Conservation (phyloP, 2,329 filamentous ascomycete genomes). For the Trichoderma citrinoviride region DNA sequence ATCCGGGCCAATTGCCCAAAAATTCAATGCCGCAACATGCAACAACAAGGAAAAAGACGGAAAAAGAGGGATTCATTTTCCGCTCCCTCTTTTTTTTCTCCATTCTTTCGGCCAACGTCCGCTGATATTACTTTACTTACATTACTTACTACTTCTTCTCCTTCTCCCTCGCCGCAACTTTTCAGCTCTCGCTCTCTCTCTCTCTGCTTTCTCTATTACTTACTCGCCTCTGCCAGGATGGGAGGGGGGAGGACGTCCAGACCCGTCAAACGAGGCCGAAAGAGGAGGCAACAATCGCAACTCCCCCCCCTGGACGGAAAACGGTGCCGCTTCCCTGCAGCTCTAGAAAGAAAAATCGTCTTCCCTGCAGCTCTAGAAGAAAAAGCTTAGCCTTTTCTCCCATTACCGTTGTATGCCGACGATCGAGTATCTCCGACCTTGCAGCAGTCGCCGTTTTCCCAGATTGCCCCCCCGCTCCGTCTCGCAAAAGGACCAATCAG, state of each 20-base stretch:
- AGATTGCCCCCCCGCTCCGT: background rate
- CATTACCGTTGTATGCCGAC: background rate
- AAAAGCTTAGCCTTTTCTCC: background rate
- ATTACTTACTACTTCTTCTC: background rate
- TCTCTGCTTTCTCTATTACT: no score
- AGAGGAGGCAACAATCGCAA: background rate
- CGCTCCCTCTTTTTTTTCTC: no score
- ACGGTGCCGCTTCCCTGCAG: background rate
- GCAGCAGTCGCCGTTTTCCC: no score
- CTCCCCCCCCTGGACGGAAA: background rate
- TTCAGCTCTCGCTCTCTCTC: background rate
- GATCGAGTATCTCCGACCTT: background rate
- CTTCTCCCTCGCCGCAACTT: slow-evolving; percentile 2
- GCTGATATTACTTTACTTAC: background rate
- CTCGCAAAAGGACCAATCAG: background rate
- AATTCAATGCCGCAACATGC: no score
- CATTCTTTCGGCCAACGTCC: slow-evolving; percentile 16
- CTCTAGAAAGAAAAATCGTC: background rate
- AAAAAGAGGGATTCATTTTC: no score
- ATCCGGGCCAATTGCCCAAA: background rate
- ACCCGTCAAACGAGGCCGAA: no score
- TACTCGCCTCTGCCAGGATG: no score
- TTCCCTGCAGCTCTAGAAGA: background rate
- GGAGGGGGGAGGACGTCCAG: no score
- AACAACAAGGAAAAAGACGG: no score